phyloP scores from a whole-genome alignment of 2,329 filamentous ascomycete genomes.

The Cordyceps farinosa region DNA sequence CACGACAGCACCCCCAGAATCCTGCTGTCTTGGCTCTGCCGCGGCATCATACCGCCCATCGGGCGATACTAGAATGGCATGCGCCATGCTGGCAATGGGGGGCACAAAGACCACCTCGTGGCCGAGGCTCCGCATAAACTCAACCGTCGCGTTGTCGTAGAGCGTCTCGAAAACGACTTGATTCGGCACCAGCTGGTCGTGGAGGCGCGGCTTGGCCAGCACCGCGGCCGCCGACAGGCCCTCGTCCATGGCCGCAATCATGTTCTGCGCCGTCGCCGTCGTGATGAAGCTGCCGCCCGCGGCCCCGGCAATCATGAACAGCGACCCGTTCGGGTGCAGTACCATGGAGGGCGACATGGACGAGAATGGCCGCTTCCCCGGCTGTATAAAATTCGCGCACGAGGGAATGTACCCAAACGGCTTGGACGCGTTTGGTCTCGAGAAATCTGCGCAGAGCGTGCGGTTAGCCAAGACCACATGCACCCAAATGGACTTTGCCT shows the following conservation, averaged over 20 bases:
- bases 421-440: conserved; percentile 66
- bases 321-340: conserved; percentile 54
- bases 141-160: conserved; percentile 67
- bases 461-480: background rate
- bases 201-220: conserved; percentile 65
- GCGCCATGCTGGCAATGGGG: conserved; percentile 64
- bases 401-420: conserved; percentile 76
- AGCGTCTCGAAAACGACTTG: conserved; percentile 64
- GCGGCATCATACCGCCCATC: conserved; percentile 74
- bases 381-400: conserved; percentile 69
- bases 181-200: conserved; percentile 78
- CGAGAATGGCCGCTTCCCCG: conserved; percentile 74
- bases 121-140: conserved; percentile 60
- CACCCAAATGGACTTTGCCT: background rate
- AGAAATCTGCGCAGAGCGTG: conserved; percentile 46
- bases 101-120: conserved; percentile 73
- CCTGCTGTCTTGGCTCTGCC: conserved; percentile 73
- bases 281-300: conserved; percentile 84
- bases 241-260: conserved; percentile 71
- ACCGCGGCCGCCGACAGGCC: conserved; percentile 59
- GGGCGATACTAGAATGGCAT: conserved; percentile 61
- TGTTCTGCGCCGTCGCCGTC: conserved; percentile 71
- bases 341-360: conserved; percentile 76
- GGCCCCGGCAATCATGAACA: conserved; percentile 71
- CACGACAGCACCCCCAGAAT: conserved; percentile 63